Percentiles rank a stretch among this genome's conserved stretches.
Conservation (phyloP, 768 basidiomycete genomes). For the Cytidiella melzeri region DNA sequence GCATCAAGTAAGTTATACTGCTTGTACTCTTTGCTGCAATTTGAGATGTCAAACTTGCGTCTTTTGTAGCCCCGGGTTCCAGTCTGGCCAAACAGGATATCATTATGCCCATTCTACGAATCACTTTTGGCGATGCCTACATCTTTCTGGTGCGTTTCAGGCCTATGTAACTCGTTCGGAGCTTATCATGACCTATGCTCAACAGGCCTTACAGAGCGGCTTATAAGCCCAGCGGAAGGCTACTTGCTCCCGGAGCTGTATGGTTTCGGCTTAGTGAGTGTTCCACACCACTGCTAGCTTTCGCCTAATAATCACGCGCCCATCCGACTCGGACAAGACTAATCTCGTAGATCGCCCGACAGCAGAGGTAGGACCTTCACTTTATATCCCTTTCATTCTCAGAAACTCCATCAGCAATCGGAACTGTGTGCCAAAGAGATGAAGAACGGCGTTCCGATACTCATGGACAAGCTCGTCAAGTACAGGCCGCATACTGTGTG, state of each 20-base stretch:
- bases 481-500: slow-evolving; percentile 64
- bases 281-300: too few species aligned
- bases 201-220: slow-evolving; percentile 51
- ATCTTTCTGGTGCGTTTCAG: slow-evolving; percentile 46
- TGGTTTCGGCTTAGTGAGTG: slow-evolving; percentile 55
- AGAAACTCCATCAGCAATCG: slow-evolving; percentile 34
- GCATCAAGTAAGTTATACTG: slow-evolving; percentile 59
- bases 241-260: slow-evolving; percentile 50
- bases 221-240: slow-evolving; percentile 54
- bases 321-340: too few species aligned
- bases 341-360: slow-evolving; percentile 72
- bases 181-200: neutral
- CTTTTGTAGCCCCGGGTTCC: slow-evolving; percentile 51
- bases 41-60: too few species aligned
- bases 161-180: neutral
- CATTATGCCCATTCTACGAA: slow-evolving; percentile 79
- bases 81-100: slow-evolving; percentile 65
- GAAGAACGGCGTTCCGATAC: slow-evolving; percentile 42
- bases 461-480: slow-evolving; percentile 54
- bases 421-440: slow-evolving; percentile 53
- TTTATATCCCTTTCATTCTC: too few species aligned
- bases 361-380: slow-evolving; percentile 39
- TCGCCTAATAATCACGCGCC: too few species aligned
- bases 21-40: too few species aligned
- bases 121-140: slow-evolving; percentile 75